These are phyloP conservation scores for Mycosphaerella arachidis DNA, from an alignment of 2,329 filamentous ascomycete species.

Conservation along the genomic window DNA sequence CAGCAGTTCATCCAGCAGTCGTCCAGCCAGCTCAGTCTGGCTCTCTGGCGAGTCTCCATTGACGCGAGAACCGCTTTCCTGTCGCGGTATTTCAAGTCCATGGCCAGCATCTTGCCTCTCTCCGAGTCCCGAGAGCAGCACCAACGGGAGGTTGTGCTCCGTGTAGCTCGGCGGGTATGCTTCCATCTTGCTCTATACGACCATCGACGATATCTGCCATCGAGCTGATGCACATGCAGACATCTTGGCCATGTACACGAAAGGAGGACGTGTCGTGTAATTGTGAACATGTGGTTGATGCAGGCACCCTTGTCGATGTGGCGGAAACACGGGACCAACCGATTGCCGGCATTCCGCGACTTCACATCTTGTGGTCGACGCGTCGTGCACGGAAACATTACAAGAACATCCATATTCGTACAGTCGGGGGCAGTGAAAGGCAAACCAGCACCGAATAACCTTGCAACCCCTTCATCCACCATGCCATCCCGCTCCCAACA, in stretches of 20 bases:
- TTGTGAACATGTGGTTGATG: background rate
- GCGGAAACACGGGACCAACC: background rate
- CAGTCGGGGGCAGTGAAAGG: too few relatives aligned
- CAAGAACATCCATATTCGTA: too few relatives aligned
- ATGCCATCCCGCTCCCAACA: background rate
- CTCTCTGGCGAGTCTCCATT: constrained; percentile 25
- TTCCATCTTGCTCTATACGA: constrained; percentile 55
- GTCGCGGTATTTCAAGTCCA: constrained; percentile 9
- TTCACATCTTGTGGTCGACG: background rate
- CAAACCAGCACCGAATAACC: too few relatives aligned
- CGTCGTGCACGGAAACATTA: background rate
- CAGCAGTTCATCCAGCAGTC: constrained; percentile 53
- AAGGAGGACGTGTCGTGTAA: too few relatives aligned
- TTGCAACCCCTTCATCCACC: background rate
- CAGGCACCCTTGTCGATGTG: background rate
- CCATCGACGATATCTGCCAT: background rate
- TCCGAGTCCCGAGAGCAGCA: constrained; percentile 74
- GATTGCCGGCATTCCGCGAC: too few relatives aligned
- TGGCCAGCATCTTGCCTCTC: constrained; percentile 30
- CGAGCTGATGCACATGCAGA: background rate
- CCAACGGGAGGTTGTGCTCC: constrained; percentile 78
- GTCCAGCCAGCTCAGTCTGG: constrained; percentile 44
- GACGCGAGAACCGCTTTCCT: constrained; percentile 28
- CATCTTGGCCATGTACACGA: background rate
- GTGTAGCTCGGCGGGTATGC: constrained; percentile 75